Conservation (phyloP, 2,329 filamentous ascomycete species). For the Fusarium sulawesiense region DNA sequence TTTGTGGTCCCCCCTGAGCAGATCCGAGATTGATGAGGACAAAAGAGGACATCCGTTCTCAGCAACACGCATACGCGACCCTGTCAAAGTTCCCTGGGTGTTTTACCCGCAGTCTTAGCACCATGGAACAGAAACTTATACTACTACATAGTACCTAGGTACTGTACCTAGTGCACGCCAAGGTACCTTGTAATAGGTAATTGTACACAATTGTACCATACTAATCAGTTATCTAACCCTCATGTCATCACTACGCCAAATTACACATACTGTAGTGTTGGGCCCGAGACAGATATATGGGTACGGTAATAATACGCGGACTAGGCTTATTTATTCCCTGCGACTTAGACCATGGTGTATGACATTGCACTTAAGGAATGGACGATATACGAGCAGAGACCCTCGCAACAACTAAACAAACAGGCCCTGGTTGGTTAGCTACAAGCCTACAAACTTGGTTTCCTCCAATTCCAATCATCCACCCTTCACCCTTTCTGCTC, state of each 20-base stretch:
- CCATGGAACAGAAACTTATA: neutral
- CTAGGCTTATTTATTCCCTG: conserved; percentile 15
- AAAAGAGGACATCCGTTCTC: conserved; percentile 12
- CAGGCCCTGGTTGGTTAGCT: conserved; percentile 10
- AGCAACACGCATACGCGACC: conserved; percentile 28
- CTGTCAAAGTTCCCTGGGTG: conserved; percentile 14
- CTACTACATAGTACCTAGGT: neutral
- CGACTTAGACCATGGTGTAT: neutral
- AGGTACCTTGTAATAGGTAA: neutral
- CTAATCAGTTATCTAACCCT: conserved; percentile 24
- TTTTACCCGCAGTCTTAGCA: conserved; percentile 18
- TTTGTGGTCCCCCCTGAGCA: conserved; percentile 36
- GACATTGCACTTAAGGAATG: conserved; percentile 5
- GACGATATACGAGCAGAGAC: conserved; percentile 12
- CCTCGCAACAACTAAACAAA: conserved; percentile 3
- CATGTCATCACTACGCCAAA: conserved; percentile 15
- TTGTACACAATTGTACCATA: neutral
- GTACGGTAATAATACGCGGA: conserved; percentile 21
- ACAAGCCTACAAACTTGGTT: neutral
- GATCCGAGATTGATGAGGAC: conserved; percentile 30
- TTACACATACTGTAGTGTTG: conserved; percentile 25
- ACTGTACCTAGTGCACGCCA: neutral
- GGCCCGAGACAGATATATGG: conserved; percentile 34
- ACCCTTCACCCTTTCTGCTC: neutral
- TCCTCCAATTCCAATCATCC: neutral